Evolutionary conservation across 345 rosid species (phyloP).

Genomic region (Linum tenue): DNA sequence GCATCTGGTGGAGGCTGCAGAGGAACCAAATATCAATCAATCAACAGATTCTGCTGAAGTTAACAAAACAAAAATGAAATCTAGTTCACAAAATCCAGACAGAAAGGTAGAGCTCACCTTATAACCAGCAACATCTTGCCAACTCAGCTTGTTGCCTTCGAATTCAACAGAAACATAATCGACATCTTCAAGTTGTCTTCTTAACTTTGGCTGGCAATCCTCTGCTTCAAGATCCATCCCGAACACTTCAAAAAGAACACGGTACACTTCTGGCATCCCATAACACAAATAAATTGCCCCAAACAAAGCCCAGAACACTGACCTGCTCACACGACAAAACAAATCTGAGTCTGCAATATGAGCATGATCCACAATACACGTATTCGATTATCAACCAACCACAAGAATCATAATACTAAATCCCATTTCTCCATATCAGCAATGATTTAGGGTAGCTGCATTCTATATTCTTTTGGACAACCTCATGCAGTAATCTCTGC

Average conservation of each 20-base stretch:
- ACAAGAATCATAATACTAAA: neutral
- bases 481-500: too few species aligned
- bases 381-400: neutral
- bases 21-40: constrained; percentile 2
- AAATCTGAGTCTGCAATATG: neutral
- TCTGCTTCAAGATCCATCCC: constrained; percentile 97
- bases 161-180: constrained; percentile 92
- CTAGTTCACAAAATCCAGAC: neutral
- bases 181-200: constrained; percentile 94
- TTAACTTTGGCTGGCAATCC: constrained; percentile 77
- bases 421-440: neutral
- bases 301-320: constrained; percentile 89
- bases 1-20: constrained; percentile 90
- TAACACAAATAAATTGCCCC: constrained; percentile 92
- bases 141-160: constrained; percentile 68
- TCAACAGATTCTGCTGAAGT: neutral
- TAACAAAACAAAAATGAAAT: neutral
- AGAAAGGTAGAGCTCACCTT: constrained; percentile 36
- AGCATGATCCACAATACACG: neutral
- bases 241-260: constrained; percentile 86
- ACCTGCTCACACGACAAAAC: constrained; percentile 27
- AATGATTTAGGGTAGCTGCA: neutral
- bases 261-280: constrained; percentile 96
- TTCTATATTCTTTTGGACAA: too few species aligned
- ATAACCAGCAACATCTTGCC: constrained; percentile 90